These are phyloP conservation scores for Sporisorium reilianum DNA, from an alignment of 1,284 basidiomycete genomes.

Conservation along the genomic window DNA sequence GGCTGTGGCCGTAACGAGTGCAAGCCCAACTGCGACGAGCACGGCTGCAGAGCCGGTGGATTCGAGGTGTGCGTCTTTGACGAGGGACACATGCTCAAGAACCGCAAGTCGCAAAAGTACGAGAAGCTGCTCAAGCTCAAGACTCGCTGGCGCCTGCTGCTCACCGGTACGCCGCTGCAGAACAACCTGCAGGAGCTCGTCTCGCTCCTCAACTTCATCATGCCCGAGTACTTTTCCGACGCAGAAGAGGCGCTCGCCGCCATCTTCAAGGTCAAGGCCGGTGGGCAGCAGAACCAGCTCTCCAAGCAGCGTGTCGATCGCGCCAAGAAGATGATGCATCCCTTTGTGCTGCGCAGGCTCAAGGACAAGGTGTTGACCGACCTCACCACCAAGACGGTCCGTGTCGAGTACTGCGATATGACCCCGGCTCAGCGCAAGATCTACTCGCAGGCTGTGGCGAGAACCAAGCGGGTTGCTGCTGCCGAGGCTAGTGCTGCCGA, in stretches of 20 bases:
- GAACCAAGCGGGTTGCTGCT: constrained; percentile 77
- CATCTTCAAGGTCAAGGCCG: constrained; percentile 95
- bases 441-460: constrained; percentile 85
- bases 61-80: constrained; percentile 89
- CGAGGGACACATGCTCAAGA: constrained; percentile 96
- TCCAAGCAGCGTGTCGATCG: constrained; percentile 90
- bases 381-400: constrained; percentile 89
- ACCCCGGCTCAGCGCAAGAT: constrained; percentile 83
- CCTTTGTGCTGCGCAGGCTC: constrained; percentile 92
- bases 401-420: constrained; percentile 94
- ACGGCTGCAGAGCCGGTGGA: constrained; percentile 72
- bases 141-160: constrained; percentile 87
- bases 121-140: constrained; percentile 86
- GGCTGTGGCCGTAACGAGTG: constrained; percentile 47
- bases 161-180: constrained; percentile 94
- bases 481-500: constrained; percentile 72
- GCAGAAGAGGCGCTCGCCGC: constrained; percentile 82
- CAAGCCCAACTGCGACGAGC: constrained; percentile 34
- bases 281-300: constrained; percentile 85
- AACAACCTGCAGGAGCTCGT: constrained; percentile 85
- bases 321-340: constrained; percentile 99
- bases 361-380: constrained; percentile 90
- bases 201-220: constrained; percentile 97
- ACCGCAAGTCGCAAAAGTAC: constrained; percentile 94
- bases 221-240: constrained; percentile 87